Conservation (phyloP, 2,329 filamentous ascomycete genomes). For the Epichloe gansuensis region DNA sequence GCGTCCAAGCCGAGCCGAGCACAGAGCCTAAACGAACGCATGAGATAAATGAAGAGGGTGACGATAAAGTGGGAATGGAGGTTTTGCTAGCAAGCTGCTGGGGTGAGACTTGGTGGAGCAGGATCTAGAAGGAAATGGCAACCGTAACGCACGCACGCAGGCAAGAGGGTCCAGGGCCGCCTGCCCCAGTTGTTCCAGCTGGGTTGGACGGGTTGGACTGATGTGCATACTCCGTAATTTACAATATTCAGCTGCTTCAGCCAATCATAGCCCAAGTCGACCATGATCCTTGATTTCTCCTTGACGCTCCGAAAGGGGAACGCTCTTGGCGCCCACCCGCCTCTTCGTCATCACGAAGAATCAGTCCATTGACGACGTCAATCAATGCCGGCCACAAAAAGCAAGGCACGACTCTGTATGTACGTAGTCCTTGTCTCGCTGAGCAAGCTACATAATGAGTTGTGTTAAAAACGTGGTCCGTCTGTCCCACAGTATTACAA, state of each 20-base stretch:
- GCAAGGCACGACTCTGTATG: too few species aligned
- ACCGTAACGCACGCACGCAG: background rate
- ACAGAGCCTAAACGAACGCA: background rate
- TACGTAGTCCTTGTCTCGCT: too few species aligned
- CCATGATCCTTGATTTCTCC: background rate
- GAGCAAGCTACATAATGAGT: too few species aligned
- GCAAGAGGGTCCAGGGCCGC: background rate
- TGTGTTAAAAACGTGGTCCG: too few species aligned
- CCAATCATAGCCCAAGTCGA: background rate
- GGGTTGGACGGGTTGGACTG: background rate
- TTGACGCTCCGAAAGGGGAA: background rate
- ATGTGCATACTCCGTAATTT: background rate
- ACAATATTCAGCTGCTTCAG: background rate
- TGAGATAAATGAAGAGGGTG: background rate
- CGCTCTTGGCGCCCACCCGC: background rate
- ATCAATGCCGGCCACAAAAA: too few species aligned
- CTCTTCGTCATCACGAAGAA: background rate
- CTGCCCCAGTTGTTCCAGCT: background rate
- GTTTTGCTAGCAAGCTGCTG: background rate
- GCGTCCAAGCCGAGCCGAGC: background rate
- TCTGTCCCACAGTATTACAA: background rate
- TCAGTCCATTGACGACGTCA: background rate
- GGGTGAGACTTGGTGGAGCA: background rate
- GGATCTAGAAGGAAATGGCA: background rate
- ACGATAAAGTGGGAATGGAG: background rate